A percentile compares a stretch with the other conserved stretches of the same genome.
These are phyloP conservation scores for Vitis hybrid DNA, from an alignment of 177 flowering plant genomes.

Conservation along the genomic window DNA sequence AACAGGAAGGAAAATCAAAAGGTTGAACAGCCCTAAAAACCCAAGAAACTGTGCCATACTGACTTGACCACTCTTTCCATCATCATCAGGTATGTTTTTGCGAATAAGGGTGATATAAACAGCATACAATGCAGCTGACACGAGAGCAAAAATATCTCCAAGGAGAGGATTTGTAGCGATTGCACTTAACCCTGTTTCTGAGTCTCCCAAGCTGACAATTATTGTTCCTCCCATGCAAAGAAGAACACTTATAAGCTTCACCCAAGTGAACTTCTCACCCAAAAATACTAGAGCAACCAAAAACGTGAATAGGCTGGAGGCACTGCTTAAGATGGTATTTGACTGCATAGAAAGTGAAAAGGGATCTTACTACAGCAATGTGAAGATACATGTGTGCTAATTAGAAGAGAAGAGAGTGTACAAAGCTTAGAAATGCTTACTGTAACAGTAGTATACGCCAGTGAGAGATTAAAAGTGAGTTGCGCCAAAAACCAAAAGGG, in stretches of 20 bases:
- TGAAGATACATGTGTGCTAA: background rate
- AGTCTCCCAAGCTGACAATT: conserved; percentile 85
- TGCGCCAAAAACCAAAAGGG: conserved; percentile 97
- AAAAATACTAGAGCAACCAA: conserved; percentile 74
- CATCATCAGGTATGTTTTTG: conserved; percentile 78
- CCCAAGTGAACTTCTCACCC: conserved; percentile 91
- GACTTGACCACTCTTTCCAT: conserved; percentile 51
- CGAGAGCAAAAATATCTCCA: conserved; percentile 79
- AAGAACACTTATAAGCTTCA: conserved; percentile 83
- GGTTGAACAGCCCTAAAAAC: conserved; percentile 82
- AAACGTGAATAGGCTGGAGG: conserved; percentile 96
- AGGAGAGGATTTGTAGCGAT: conserved; percentile 72
- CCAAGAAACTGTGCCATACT: conserved; percentile 98
- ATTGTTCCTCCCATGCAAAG: conserved; percentile 97
- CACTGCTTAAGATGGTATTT: conserved; percentile 88
- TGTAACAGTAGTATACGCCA: conserved; percentile 94
- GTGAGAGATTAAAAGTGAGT: conserved; percentile 84
- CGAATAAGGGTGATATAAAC: conserved; percentile 88
- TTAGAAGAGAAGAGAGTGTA: background rate
- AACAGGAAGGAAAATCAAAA: conserved; percentile 82
- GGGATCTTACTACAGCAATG: conserved; percentile 4
- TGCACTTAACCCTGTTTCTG: conserved; percentile 34
- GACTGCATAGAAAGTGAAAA: conserved; percentile 53
- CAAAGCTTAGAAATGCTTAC: conserved; percentile 41
- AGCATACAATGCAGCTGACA: conserved; percentile 85